Conservation (phyloP, 768 basidiomycete species). For the Chlorophyllum brunneum region DNA sequence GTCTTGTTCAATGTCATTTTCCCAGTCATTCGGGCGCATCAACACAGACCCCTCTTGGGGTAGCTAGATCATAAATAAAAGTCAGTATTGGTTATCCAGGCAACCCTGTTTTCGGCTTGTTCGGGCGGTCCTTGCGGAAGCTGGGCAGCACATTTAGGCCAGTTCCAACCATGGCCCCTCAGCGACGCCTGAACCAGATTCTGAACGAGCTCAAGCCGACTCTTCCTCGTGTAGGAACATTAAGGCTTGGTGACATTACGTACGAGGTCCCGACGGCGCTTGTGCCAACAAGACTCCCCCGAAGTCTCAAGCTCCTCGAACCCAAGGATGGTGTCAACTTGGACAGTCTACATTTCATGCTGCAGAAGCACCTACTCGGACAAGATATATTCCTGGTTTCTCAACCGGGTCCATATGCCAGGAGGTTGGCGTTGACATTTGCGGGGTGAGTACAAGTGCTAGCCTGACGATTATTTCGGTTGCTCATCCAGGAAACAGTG, state of each 20-base stretch:
- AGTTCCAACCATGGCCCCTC: conserved; percentile 28
- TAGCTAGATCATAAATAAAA: not conserved
- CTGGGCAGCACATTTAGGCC: conserved; percentile 4
- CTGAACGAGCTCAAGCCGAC: conserved; percentile 39
- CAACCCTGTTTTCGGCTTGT: conserved; percentile 2
- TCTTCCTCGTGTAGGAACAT: conserved; percentile 42
- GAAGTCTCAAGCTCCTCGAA: conserved; percentile 43
- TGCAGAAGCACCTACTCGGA: conserved; percentile 65
- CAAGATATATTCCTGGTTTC: conserved; percentile 66
- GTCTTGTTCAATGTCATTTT: conserved; percentile 1
- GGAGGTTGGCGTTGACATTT: conserved; percentile 59
- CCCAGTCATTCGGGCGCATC: conserved; percentile 7
- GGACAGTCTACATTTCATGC: conserved; percentile 59
- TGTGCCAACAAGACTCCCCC: conserved; percentile 46
- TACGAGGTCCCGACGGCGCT: conserved; percentile 49
- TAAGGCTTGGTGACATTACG: conserved; percentile 54
- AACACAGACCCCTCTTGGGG: conserved; percentile 1
- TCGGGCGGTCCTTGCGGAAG: conserved; percentile 4
- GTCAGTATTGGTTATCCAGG: conserved; percentile 2
- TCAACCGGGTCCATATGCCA: conserved; percentile 65
- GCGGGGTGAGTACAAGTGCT: conserved; percentile 44
- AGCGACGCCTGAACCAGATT: conserved; percentile 47
- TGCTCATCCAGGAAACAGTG: conserved; percentile 22
- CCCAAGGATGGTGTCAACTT: conserved; percentile 47
- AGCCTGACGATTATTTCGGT: not conserved